A percentile compares a stretch with the other conserved stretches of the same genome.
Evolutionary conservation across 2,329 filamentous ascomycete species (phyloP).

Genomic region (Exutisphaerella laricina): DNA sequence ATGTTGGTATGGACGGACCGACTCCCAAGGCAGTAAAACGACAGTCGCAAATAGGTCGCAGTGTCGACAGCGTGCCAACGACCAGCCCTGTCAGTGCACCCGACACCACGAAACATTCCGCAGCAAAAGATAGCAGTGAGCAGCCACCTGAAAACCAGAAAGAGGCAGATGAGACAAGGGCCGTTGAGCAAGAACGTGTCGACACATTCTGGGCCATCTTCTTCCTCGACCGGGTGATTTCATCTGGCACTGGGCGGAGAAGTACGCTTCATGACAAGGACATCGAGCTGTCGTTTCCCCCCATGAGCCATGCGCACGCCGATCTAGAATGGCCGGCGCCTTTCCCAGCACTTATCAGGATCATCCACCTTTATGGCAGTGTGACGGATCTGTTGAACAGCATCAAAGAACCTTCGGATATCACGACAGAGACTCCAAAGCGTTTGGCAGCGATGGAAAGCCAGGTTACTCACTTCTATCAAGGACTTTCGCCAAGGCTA

Average conservation of each 20-base stretch:
- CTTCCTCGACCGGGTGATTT: constrained; percentile 80
- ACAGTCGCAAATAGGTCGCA: constrained; percentile 1
- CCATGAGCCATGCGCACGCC: constrained; percentile 47
- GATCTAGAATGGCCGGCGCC: constrained; percentile 67
- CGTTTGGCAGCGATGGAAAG: constrained; percentile 72
- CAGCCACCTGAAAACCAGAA: constrained; percentile 60
- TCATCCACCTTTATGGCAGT: constrained; percentile 78
- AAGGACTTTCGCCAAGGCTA: constrained; percentile 65
- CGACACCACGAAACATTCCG: constrained; percentile 43
- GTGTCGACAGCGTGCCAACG: background rate
- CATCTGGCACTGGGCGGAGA: constrained; percentile 76
- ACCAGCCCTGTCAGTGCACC: constrained; percentile 29
- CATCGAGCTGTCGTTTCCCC: constrained; percentile 69
- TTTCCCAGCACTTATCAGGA: constrained; percentile 73
- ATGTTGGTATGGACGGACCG: constrained; percentile 51
- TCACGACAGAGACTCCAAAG: constrained; percentile 68
- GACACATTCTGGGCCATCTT: constrained; percentile 91
- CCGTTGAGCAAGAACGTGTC: constrained; percentile 72
- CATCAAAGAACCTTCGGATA: constrained; percentile 65
- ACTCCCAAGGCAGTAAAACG: constrained; percentile 52
- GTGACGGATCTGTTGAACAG: constrained; percentile 82
- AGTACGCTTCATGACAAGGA: constrained; percentile 80
- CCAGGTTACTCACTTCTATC: constrained; percentile 68
- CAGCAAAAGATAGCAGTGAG: constrained; percentile 9
- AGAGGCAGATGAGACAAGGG: constrained; percentile 44